These are phyloP conservation scores for Cladosporium sp. DNA, from an alignment of 2,329 filamentous ascomycete genomes.

Conservation along the genomic window DNA sequence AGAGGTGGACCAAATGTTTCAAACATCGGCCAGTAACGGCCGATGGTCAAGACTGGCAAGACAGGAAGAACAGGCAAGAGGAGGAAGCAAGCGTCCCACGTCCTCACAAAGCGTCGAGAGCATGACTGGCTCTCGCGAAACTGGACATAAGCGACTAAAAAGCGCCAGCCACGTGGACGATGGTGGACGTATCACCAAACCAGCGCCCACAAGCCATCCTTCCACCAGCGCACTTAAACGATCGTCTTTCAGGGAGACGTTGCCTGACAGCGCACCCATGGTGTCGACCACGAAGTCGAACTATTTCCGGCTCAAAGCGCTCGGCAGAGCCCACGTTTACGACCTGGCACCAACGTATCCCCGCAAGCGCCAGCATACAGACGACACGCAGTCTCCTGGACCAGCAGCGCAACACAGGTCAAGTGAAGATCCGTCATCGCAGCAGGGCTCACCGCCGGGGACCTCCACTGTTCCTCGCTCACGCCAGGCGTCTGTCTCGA, in stretches of 20 bases:
- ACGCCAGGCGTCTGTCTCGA: conserved; percentile 13
- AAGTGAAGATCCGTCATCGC: background rate
- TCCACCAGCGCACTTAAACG: conserved; percentile 19
- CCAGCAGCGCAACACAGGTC: background rate
- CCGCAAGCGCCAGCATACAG: conserved; percentile 1
- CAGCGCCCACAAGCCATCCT: conserved; percentile 11
- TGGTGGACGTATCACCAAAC: conserved; percentile 18
- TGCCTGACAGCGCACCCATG: conserved; percentile 21
- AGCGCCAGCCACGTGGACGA: conserved; percentile 23
- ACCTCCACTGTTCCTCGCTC: background rate
- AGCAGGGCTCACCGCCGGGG: background rate
- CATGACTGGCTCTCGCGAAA: background rate
- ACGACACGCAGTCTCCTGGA: conserved; percentile 1
- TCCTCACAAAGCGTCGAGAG: conserved; percentile 18
- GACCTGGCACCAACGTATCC: conserved; percentile 3
- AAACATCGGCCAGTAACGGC: conserved; percentile 11
- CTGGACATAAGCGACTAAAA: conserved; percentile 26
- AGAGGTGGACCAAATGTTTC: conserved; percentile 20
- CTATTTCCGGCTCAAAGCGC: conserved; percentile 46
- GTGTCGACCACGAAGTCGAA: conserved; percentile 43
- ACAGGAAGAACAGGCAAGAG: conserved; percentile 13
- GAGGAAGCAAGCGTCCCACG: conserved; percentile 22
- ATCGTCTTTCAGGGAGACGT: conserved; percentile 26
- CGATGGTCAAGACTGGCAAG: conserved; percentile 7
- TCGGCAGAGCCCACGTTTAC: conserved; percentile 38